Evolutionary conservation across 306 rosid genomes (phyloP).

Genomic region (Inga leiocalycina): DNA sequence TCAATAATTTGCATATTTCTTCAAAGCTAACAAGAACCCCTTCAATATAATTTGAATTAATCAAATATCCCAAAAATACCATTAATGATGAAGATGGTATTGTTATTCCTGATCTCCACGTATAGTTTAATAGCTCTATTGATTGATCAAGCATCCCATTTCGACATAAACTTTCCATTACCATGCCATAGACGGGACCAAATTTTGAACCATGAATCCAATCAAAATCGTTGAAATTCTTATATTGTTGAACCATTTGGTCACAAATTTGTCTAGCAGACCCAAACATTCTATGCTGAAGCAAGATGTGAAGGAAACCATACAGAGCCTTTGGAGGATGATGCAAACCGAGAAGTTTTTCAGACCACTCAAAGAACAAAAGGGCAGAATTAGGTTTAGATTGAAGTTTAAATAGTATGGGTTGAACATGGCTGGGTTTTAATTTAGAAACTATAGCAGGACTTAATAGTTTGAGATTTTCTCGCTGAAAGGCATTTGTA

Average conservation of each 20-base stretch:
- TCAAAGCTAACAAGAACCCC: slow-evolving; percentile 24
- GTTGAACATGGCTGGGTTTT: slow-evolving; percentile 27
- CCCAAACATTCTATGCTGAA: slow-evolving; percentile 22
- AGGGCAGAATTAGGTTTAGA: slow-evolving; percentile 28
- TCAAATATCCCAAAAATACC: slow-evolving; percentile 15
- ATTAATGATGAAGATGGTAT: slow-evolving; percentile 9
- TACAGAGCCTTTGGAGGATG: slow-evolving; percentile 23
- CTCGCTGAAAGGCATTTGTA: slow-evolving; percentile 3
- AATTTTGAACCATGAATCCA: neutral
- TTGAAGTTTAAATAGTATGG: slow-evolving; percentile 27
- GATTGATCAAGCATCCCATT: slow-evolving; percentile 34
- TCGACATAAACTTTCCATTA: slow-evolving; percentile 30
- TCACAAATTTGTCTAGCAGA: slow-evolving; percentile 30
- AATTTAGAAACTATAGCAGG: slow-evolving; percentile 8
- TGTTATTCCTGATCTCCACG: slow-evolving; percentile 13
- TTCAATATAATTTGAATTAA: slow-evolving; percentile 24
- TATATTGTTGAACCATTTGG: slow-evolving; percentile 15
- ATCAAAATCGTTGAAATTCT: slow-evolving; percentile 7
- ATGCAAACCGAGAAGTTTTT: slow-evolving; percentile 18
- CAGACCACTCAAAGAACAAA: slow-evolving; percentile 36
- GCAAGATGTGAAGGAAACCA: slow-evolving; percentile 29
- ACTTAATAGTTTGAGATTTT: slow-evolving; percentile 4
- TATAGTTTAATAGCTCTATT: slow-evolving; percentile 10
- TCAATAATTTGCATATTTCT: slow-evolving; percentile 20
- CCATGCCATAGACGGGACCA: slow-evolving; percentile 27